phyloP scores from a whole-genome alignment of 2,329 filamentous ascomycete genomes.

The Orbilia oligospora region DNA sequence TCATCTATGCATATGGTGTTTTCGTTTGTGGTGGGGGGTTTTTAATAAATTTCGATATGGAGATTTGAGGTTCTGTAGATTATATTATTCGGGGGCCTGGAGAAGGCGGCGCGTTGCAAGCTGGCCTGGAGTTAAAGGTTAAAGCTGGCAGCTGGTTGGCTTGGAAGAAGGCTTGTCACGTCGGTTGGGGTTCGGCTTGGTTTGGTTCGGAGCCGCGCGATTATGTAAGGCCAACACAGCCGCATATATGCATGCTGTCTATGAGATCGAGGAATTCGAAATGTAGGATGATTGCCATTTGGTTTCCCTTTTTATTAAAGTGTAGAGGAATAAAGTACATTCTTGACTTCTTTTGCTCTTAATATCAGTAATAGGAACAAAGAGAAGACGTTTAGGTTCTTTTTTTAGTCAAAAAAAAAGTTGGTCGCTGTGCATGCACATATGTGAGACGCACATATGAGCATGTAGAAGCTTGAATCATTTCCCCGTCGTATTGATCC shows the following conservation, averaged over 20 bases:
- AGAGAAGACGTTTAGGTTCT: not conserved
- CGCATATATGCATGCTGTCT: constrained; percentile 4
- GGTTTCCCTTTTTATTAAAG: not conserved
- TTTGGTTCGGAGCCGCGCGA: constrained; percentile 18
- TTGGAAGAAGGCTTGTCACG: constrained; percentile 23
- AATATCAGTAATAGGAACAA: constrained; percentile 6
- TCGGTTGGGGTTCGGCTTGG: not conserved
- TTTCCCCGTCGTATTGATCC: constrained; percentile 4
- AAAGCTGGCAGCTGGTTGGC: constrained; percentile 7
- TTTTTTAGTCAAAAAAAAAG: no score
- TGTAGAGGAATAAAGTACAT: constrained; percentile 16
- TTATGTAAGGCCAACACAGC: constrained; percentile 37
- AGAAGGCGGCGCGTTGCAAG: constrained; percentile 21
- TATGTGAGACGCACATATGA: not conserved
- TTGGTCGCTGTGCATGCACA: constrained; percentile 5
- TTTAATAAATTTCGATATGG: not conserved
- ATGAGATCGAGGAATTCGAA: no score
- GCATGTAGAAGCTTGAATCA: constrained; percentile 15
- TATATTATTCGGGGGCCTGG: not conserved
- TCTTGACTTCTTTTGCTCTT: not conserved
- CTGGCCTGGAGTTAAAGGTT: constrained; percentile 35
- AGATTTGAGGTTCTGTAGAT: not conserved
- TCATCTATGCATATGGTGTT: constrained; percentile 53
- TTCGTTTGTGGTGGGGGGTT: no score
- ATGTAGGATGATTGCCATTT: constrained; percentile 19